Evolutionary conservation across 2,329 filamentous ascomycete genomes (phyloP).

Genomic region (Microdochium nivale): DNA sequence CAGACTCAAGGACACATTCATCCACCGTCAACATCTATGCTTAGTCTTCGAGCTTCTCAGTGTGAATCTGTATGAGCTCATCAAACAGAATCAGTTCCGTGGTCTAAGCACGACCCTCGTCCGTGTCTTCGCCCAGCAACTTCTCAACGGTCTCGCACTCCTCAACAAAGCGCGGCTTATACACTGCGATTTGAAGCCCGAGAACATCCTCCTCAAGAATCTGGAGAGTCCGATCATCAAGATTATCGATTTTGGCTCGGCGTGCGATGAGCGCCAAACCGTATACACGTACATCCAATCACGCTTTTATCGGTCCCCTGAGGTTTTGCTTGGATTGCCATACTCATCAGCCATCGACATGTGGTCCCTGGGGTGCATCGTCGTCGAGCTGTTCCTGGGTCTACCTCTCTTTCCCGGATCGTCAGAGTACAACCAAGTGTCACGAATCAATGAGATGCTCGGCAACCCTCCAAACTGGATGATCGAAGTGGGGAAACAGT

Average conservation of each 20-base stretch:
- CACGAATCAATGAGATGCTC: constrained; percentile 95
- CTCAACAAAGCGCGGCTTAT: constrained; percentile 95
- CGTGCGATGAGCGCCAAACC: constrained; percentile 95
- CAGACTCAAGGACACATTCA: constrained; percentile 94
- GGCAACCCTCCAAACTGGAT: constrained; percentile 97
- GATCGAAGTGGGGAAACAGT: constrained; percentile 98
- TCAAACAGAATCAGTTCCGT: constrained; percentile 99
- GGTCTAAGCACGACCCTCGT: constrained; percentile 94
- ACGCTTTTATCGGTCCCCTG: constrained; percentile 92
- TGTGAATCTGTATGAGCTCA: constrained; percentile 95
- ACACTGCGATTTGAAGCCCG: constrained; percentile 95
- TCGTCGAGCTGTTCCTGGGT: constrained; percentile 93
- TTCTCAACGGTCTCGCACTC: constrained; percentile 84
- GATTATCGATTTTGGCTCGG: constrained; percentile 98
- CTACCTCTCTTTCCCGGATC: constrained; percentile 92
- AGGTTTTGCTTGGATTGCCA: constrained; percentile 88
- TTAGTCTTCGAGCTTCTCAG: constrained; percentile 93
- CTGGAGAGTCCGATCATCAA: constrained; percentile 99
- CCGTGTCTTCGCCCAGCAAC: constrained; percentile 92
- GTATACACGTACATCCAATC: constrained; percentile 99
- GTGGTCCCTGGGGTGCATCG: constrained; percentile 98
- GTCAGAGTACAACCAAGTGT: constrained; percentile 97
- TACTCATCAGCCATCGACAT: constrained; percentile 99
- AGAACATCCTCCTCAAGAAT: constrained; percentile 96
- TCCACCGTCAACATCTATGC: constrained; percentile 93